Percentiles rank a stretch among this genome's conserved stretches.
Evolutionary conservation across 2,329 filamentous ascomycete species (phyloP).

Genomic region (Fusarium euwallaceae): DNA sequence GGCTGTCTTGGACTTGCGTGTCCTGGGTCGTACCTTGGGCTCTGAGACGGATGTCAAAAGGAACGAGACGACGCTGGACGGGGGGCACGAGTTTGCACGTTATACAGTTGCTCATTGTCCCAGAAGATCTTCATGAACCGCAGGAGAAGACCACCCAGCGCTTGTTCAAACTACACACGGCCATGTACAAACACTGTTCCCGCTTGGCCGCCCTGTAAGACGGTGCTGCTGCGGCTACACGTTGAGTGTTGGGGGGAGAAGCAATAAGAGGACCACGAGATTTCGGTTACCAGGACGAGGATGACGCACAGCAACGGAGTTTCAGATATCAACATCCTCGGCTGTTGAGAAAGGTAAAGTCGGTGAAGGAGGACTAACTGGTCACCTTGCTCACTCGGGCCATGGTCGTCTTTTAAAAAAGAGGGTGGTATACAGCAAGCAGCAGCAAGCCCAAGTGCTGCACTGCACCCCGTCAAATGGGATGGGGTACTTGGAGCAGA

Average conservation of each 20-base stretch:
- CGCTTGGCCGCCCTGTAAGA: neutral
- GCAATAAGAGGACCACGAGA: neutral
- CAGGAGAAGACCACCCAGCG: neutral
- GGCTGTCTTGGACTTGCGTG: neutral
- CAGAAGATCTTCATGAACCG: neutral
- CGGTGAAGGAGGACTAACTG: neutral
- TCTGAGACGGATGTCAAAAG: neutral
- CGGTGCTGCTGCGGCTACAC: neutral
- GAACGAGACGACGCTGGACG: neutral
- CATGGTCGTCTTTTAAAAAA: neutral
- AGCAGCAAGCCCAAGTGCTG: neutral
- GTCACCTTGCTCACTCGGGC: neutral
- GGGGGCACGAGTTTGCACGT: neutral
- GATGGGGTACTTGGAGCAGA: too few species aligned
- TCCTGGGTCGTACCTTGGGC: neutral
- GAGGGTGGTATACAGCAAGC: slow-evolving; percentile 11
- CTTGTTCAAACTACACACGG: neutral
- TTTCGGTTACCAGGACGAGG: slow-evolving; percentile 7
- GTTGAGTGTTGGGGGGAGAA: slow-evolving; percentile 4
- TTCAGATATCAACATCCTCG: slow-evolving; percentile 5
- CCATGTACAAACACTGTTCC: neutral
- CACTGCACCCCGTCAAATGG: neutral
- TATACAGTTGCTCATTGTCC: slow-evolving; percentile 7
- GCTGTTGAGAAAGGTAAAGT: slow-evolving; percentile 11
- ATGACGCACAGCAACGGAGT: neutral